Base-by-base conservation (phyloP, 1,284 basidiomycete genomes). In the Ustilago hordei region DNA sequence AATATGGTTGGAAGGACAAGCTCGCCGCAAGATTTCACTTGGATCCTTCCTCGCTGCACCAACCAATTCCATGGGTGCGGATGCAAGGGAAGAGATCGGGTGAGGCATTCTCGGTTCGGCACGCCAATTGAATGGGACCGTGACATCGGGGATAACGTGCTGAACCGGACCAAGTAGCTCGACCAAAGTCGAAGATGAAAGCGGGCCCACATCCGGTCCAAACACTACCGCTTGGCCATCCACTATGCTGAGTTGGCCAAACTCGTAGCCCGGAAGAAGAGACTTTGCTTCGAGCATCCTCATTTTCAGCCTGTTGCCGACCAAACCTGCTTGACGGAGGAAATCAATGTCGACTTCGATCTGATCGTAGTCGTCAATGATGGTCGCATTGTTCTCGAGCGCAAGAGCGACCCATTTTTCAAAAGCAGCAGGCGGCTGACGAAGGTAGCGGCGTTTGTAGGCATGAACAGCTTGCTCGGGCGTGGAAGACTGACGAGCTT, bases 311-410 rank as follows among this genome's bases (percentile, higher is more conserved):
- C 41, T 64, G 35, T 48, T 35, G n/a, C 71, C 71, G 2, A 60
- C 59, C 12, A 70, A 39, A 4, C 61, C 62, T 0, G 59, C 56
- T 34, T 70, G 52, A 23, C 71, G 64, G 12, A 67, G 64, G 8
- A 64, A 19, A 23, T 50, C 41, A 12, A 75, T 45, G 48, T 75
- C 72, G 15, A 59, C 55, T 34, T 66, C 63, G 39, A 75, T 63
- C 41, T 75, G 72, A 12, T 75, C 72, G 34, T 48, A 75, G 55
- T 75, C 64, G 47, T 75, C 72, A 19, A 75, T 70, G 32, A 69
- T 52, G 39, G 67, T 67, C 7, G 57, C 55, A 32, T 70, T 64
- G 48, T 75, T 52, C 28, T 62, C 34, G 23, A 75, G 52, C 9
- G 72, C 72, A 8, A 69, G 48, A 0, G 48, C 28, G 19, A 70